These are phyloP conservation scores for Exophiala calicioides DNA, from an alignment of 2,329 filamentous ascomycete species.

Conservation along the genomic window DNA sequence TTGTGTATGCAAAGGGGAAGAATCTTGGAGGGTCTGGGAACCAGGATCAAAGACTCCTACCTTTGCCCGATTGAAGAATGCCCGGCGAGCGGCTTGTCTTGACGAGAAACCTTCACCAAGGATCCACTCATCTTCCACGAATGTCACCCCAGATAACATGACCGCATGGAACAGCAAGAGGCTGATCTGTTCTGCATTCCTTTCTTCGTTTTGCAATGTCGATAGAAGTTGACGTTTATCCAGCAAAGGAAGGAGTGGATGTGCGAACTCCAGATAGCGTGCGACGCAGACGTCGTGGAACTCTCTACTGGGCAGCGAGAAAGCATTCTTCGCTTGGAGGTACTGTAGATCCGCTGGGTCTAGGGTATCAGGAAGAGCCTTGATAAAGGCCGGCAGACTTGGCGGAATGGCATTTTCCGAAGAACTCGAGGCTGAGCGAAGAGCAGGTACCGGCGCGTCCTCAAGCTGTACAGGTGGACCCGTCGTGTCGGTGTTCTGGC, in stretches of 20 bases:
- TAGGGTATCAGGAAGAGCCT: conserved; percentile 69
- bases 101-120: background rate
- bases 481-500: no score
- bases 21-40: background rate
- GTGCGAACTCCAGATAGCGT: conserved; percentile 1
- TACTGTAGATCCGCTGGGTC: conserved; percentile 79
- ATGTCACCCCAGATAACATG: conserved; percentile 3
- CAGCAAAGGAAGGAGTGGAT: conserved; percentile 7
- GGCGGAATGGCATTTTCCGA: background rate
- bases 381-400: conserved; percentile 7
- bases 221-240: conserved; percentile 6
- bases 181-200: conserved; percentile 2
- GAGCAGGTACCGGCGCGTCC: background rate
- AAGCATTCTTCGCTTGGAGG: conserved; percentile 67
- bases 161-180: conserved; percentile 8
- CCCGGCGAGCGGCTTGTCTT: conserved; percentile 1
- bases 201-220: background rate
- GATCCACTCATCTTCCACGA: conserved; percentile 5
- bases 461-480: no score
- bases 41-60: background rate
- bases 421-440: no score
- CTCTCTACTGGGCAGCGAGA: conserved; percentile 68
- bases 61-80: conserved; percentile 9
- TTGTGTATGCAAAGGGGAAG: no score
- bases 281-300: conserved; percentile 65